Evolutionary conservation across 2,329 filamentous ascomycete genomes (phyloP), one percentile per base, ranked within the genome.

Genomic region (Cordyceps cicadae): DNA sequence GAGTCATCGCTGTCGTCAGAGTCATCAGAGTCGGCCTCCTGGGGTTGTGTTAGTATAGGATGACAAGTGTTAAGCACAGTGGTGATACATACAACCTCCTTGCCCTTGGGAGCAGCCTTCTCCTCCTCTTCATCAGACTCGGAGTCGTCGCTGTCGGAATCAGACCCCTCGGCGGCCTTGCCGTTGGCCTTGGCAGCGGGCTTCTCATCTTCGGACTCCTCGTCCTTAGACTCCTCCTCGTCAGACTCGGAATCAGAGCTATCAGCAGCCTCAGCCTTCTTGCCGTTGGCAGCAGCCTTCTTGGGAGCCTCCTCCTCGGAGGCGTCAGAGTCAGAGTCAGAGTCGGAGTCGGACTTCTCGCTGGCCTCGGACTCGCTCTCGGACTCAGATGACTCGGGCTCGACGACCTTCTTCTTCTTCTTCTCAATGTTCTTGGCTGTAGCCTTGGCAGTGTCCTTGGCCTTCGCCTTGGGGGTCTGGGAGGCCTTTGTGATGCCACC

Each of bases 401-500:
- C 75, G 54, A 67, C 68, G 34, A 74, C 72, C 71, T 79, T 77
- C 70, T 79, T 76, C 67, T 71, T 72, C 75, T 81, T 81, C 77
- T 82, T 73, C 37, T 67, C 67, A 58, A 76, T 68, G 66, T 78
- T 77, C 74, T 84, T 83, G 66, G 77, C 72, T 62, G 81, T 77
- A 63, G 80, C 77, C 81, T 89, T 88, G 67, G 85, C 85, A 24
- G 83, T 71, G 65, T 85, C 79, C 80, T 88, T 88, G 68, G 84
- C 81, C 79, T 88, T 88, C 63, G 80, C 76, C 76, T 85, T 87
- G 70, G 85, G 75, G 65, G 81, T 82, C 73, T 87, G 80, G 63
- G 83, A 78, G 58, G 85, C 72, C 80, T 91, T 92, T 77, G 81
- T 83, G 69, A 89, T 80, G 66, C 83, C 82, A 66, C 80, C 85